Conservation (phyloP, 768 basidiomycete genomes). For the Podaxis sp. region DNA sequence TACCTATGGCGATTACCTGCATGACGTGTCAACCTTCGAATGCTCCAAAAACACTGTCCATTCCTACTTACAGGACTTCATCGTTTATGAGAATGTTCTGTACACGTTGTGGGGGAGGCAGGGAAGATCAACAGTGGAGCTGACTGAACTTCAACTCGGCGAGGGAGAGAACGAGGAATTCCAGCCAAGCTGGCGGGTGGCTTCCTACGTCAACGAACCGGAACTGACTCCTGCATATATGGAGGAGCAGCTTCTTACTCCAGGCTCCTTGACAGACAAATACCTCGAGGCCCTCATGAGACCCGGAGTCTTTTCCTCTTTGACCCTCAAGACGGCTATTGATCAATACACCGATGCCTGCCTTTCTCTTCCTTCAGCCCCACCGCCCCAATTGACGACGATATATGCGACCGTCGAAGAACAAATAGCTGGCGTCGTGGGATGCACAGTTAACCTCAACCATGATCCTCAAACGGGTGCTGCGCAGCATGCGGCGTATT, state of each 20-base stretch:
- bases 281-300: constrained; percentile 83
- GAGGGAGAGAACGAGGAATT: constrained; percentile 29
- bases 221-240: constrained; percentile 85
- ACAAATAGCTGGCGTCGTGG: constrained; percentile 82
- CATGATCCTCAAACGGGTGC: constrained; percentile 78
- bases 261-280: constrained; percentile 71
- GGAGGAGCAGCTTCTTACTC: constrained; percentile 73
- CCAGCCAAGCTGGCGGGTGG: constrained; percentile 48
- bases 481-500: constrained; percentile 73
- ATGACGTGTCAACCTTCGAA: constrained; percentile 56
- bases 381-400: constrained; percentile 54
- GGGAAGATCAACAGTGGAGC: constrained; percentile 70
- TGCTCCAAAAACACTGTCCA: constrained; percentile 60
- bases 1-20: constrained; percentile 55
- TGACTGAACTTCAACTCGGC: constrained; percentile 43
- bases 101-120: constrained; percentile 81
- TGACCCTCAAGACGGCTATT: constrained; percentile 79
- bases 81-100: constrained; percentile 51
- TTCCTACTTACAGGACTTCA: constrained; percentile 78
- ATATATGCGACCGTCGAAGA: constrained; percentile 68
- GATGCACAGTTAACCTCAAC: constrained; percentile 75
- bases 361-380: constrained; percentile 59
- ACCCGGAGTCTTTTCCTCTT: constrained; percentile 83
- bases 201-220: constrained; percentile 63
- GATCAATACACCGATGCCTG: constrained; percentile 78